These are phyloP conservation scores for Xylariaceae sp. DNA, from an alignment of 2,329 filamentous ascomycete species.

Conservation along the genomic window DNA sequence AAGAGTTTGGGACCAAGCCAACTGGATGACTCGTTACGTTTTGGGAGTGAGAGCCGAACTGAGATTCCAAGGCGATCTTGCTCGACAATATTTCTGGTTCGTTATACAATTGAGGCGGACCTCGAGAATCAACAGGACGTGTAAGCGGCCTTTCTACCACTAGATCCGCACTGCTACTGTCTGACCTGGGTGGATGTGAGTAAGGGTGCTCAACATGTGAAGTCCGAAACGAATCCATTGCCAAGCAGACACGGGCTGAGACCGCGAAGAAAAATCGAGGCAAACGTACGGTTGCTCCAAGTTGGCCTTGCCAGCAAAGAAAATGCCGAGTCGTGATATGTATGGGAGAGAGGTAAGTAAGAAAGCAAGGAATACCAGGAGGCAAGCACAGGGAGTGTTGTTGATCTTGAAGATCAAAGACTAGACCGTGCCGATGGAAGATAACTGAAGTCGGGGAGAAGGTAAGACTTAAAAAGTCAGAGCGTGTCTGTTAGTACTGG, in stretches of 20 bases:
- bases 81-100: constrained; percentile 8
- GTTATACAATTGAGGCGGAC: constrained; percentile 12
- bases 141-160: constrained; percentile 20
- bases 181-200: constrained; percentile 34
- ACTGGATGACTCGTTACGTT: constrained; percentile 16
- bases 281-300: constrained; percentile 22
- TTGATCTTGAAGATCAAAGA: constrained; percentile 13
- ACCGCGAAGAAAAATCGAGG: constrained; percentile 21
- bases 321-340: constrained; percentile 10
- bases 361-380: too few species aligned
- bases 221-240: constrained; percentile 27
- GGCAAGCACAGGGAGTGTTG: constrained; percentile 7
- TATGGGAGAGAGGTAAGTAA: background rate
- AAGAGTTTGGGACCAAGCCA: constrained; percentile 2
- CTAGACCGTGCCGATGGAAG: background rate
- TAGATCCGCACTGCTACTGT: constrained; percentile 26
- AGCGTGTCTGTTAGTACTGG: background rate
- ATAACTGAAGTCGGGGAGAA: background rate
- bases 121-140: constrained; percentile 23
- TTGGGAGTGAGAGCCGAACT: constrained; percentile 16
- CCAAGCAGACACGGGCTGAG: constrained; percentile 20
- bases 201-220: constrained; percentile 27
- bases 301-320: constrained; percentile 4
- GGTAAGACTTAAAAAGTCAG: background rate
- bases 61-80: constrained; percentile 4